Evolutionary conservation across 1,284 basidiomycete species (phyloP).

Genomic region (Boletus subluridellus): DNA sequence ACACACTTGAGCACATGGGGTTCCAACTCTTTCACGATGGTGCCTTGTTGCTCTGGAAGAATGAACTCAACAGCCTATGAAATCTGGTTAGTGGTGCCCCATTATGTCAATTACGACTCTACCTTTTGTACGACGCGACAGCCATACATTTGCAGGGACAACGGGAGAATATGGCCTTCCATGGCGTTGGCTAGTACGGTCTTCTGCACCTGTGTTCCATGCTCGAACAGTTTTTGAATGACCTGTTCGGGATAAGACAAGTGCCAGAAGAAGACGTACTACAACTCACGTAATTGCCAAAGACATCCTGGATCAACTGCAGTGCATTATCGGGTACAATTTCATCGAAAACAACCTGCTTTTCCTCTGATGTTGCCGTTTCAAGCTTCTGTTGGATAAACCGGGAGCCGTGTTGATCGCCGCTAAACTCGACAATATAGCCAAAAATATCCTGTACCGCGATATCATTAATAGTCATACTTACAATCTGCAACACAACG

Average conservation of each 20-base stretch:
- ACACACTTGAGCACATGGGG: slow-evolving; percentile 84
- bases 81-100: slow-evolving; percentile 4
- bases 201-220: slow-evolving; percentile 78
- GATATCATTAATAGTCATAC: slow-evolving; percentile 6
- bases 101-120: neutral
- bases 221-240: slow-evolving; percentile 93
- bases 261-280: neutral
- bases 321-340: slow-evolving; percentile 76
- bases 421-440: slow-evolving; percentile 87
- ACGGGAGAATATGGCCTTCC: slow-evolving; percentile 72
- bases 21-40: slow-evolving; percentile 78
- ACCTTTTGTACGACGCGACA: slow-evolving; percentile 92
- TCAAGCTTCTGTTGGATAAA: slow-evolving; percentile 88
- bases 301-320: slow-evolving; percentile 89
- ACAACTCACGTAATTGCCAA: slow-evolving; percentile 86
- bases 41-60: slow-evolving; percentile 70
- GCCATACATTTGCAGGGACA: slow-evolving; percentile 94
- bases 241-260: slow-evolving; percentile 50
- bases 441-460: slow-evolving; percentile 74
- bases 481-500: slow-evolving; percentile 16
- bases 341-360: slow-evolving; percentile 85
- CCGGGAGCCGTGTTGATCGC: slow-evolving; percentile 91
- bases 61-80: slow-evolving; percentile 81
- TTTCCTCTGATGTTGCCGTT: slow-evolving; percentile 72
- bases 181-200: slow-evolving; percentile 70